Conservation (phyloP, 352 stramenopile genomes). For the Phytophthora nicotianae region DNA sequence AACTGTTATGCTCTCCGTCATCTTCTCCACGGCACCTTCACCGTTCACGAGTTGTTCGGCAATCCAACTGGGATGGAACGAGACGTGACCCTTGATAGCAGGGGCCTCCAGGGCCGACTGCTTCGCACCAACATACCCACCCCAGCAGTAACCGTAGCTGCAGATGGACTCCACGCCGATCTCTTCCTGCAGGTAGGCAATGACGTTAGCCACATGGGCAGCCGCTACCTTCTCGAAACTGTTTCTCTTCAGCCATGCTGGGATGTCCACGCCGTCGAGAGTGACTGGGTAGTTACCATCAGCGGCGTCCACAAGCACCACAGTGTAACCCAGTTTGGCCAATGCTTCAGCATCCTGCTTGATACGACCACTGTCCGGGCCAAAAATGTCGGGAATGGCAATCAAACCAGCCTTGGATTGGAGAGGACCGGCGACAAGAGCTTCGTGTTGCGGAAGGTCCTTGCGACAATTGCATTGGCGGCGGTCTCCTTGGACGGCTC, state of each 20-base stretch:
- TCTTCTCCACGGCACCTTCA: constrained; percentile 32
- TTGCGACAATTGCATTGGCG: constrained; percentile 21
- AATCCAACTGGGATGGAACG: constrained; percentile 46
- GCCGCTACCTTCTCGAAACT: constrained; percentile 17
- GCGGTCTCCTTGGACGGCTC: constrained; percentile 23
- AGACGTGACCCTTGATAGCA: constrained; percentile 40
- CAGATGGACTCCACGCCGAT: constrained; percentile 26
- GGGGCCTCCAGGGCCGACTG: background rate
- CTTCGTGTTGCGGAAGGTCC: constrained; percentile 37
- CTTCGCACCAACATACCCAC: constrained; percentile 33
- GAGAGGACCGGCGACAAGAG: constrained; percentile 42
- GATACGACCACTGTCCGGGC: constrained; percentile 53
- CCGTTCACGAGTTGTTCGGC: constrained; percentile 34
- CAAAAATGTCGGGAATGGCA: constrained; percentile 57
- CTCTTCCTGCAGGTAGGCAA: constrained; percentile 35
- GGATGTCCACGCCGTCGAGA: constrained; percentile 1
- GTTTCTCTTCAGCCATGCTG: constrained; percentile 22
- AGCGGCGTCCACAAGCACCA: constrained; percentile 51
- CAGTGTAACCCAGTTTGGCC: constrained; percentile 51
- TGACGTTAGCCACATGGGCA: constrained; percentile 22
- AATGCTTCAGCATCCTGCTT: constrained; percentile 56
- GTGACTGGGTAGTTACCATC: constrained; percentile 39
- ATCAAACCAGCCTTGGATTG: constrained; percentile 30
- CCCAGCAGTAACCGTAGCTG: constrained; percentile 53
- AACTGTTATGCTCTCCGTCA: constrained; percentile 32